These are phyloP conservation scores for Leccinum broughii DNA, from an alignment of 768 basidiomycete species.

Conservation along the genomic window DNA sequence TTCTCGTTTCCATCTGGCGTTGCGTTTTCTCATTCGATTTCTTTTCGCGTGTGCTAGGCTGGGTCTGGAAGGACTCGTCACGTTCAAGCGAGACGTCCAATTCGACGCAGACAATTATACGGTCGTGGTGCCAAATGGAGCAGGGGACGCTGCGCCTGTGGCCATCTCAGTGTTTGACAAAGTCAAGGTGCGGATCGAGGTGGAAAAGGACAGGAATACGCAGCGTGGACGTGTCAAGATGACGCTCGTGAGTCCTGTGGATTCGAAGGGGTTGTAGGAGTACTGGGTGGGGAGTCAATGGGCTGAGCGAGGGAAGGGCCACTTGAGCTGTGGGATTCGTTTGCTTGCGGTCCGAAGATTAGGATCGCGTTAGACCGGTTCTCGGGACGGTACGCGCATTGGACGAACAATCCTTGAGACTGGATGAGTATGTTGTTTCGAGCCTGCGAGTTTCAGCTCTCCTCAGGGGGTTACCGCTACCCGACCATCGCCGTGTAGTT, in stretches of 20 bases:
- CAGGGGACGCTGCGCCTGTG: constrained; percentile 38
- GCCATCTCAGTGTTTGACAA: constrained; percentile 92
- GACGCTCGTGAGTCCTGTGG: constrained; percentile 57
- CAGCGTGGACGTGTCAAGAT: constrained; percentile 89
- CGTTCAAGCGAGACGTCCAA: constrained; percentile 85
- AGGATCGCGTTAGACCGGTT: too few relatives aligned
- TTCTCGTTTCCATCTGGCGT: not conserved
- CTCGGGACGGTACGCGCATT: too few relatives aligned
- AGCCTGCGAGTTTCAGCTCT: too few relatives aligned
- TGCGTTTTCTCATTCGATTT: not conserved
- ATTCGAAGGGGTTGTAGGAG: not conserved
- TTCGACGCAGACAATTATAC: constrained; percentile 93
- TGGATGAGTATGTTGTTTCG: too few relatives aligned
- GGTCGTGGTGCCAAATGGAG: constrained; percentile 59
- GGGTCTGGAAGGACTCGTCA: constrained; percentile 64
- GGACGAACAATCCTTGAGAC: too few relatives aligned
- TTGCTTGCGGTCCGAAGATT: too few relatives aligned
- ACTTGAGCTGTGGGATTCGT: too few relatives aligned
- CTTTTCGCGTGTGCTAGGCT: constrained; percentile 47
- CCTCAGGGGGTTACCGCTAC: too few relatives aligned
- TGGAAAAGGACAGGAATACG: constrained; percentile 94
- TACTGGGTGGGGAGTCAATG: not conserved
- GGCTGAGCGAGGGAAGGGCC: too few relatives aligned
- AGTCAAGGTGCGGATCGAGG: constrained; percentile 82
- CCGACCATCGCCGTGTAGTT: too few relatives aligned